Evolutionary conservation across 345 rosid genomes (phyloP).

Genomic region (Gossypium stocksii): DNA sequence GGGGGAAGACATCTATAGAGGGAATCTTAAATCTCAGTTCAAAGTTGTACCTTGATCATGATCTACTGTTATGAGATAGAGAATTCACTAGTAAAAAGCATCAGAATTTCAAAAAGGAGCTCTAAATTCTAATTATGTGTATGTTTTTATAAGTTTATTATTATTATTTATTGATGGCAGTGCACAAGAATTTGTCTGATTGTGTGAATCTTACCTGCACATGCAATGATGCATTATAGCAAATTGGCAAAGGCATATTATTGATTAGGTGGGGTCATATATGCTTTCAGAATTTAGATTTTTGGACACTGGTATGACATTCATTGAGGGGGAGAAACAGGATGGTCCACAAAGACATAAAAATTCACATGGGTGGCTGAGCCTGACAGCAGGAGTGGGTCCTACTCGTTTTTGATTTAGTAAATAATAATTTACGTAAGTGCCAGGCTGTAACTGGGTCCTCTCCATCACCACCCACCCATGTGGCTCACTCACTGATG

Average conservation of each 20-base stretch:
- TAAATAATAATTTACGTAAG: neutral
- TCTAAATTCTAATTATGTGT: too few species aligned
- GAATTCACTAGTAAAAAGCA: too few species aligned
- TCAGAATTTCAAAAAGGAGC: too few species aligned
- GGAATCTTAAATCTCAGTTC: too few species aligned
- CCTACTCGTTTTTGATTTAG: neutral
- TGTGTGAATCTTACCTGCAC: neutral
- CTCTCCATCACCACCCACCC: constrained; percentile 16
- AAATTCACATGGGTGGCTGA: constrained; percentile 32
- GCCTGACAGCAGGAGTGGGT: constrained; percentile 25
- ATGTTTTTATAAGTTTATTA: too few species aligned
- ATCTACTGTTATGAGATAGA: too few species aligned
- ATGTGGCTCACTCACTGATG: constrained; percentile 28
- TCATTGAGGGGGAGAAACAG: constrained; percentile 8
- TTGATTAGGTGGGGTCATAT: constrained; percentile 6
- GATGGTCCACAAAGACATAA: neutral
- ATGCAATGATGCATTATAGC: neutral
- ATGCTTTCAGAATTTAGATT: neutral
- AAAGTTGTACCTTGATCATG: too few species aligned
- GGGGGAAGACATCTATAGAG: too few species aligned
- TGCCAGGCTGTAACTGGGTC: constrained; percentile 42
- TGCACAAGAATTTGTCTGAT: constrained; percentile 13
- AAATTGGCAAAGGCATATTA: neutral
- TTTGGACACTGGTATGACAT: neutral
- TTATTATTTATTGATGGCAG: too few species aligned